Evolutionary conservation across 495 filamentous ascomycete genomes (phyloP).

Genomic region (Saxispiralis lemnorum): DNA sequence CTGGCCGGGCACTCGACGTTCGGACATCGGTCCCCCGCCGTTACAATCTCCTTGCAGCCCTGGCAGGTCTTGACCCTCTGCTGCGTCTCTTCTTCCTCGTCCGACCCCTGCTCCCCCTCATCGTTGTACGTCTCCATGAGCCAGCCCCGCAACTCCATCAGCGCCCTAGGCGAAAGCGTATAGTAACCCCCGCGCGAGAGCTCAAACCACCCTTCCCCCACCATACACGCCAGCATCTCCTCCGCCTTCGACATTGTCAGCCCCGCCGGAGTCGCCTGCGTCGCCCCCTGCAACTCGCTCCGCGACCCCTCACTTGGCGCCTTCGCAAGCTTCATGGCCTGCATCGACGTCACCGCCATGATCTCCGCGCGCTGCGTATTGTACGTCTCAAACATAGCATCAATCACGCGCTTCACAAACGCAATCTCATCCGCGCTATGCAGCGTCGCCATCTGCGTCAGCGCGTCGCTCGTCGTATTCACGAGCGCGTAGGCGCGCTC

Average conservation of each 20-base stretch:
- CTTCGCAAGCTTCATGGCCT: constrained; percentile 50
- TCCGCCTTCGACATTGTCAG: constrained; percentile 66
- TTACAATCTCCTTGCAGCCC: constrained; percentile 82
- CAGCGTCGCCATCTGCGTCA: constrained; percentile 75
- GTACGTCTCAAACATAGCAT: constrained; percentile 78
- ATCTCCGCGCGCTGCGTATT: constrained; percentile 61
- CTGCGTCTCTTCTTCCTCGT: constrained; percentile 27
- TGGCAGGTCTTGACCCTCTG: constrained; percentile 70
- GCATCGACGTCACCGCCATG: constrained; percentile 58
- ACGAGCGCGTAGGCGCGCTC: constrained; percentile 51
- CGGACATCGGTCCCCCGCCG: constrained; percentile 65
- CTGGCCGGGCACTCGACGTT: constrained; percentile 48
- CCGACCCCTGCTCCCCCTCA: constrained; percentile 33
- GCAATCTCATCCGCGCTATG: constrained; percentile 71
- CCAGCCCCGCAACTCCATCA: constrained; percentile 75
- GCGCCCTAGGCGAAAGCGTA: constrained; percentile 50
- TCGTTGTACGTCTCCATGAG: constrained; percentile 75
- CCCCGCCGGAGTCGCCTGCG: constrained; percentile 30
- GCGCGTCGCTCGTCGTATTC: constrained; percentile 69
- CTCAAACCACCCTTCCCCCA: constrained; percentile 74
- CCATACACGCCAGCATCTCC: constrained; percentile 45
- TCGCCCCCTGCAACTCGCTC: constrained; percentile 18
- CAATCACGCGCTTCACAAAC: constrained; percentile 72
- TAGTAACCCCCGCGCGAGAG: constrained; percentile 52
- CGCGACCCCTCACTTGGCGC: constrained; percentile 21